A percentile compares a stretch with the other conserved stretches of the same genome.
Conservation (phyloP, 1,284 basidiomycete genomes). For the Fomitopsis schrenkii region DNA sequence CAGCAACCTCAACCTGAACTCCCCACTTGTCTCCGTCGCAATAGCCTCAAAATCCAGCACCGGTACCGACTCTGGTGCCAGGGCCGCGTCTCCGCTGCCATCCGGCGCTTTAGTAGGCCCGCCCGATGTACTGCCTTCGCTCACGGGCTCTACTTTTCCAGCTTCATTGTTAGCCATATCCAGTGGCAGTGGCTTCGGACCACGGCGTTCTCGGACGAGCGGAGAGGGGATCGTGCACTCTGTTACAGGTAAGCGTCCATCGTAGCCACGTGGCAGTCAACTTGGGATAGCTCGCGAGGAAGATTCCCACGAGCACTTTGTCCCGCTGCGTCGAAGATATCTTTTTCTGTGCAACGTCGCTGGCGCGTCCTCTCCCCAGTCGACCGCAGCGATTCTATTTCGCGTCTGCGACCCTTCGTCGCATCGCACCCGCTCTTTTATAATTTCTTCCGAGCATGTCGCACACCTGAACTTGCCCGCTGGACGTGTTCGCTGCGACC, state of each 20-base stretch:
- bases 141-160: background rate
- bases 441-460: constrained; percentile 9
- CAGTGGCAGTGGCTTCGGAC: background rate
- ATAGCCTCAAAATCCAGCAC: background rate
- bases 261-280: constrained; percentile 5
- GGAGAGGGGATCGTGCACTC: background rate
- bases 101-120: background rate
- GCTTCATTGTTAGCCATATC: background rate
- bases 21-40: background rate
- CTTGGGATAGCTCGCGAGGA: constrained; percentile 13
- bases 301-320: constrained; percentile 16
- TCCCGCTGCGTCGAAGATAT: background rate
- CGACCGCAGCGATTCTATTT: background rate
- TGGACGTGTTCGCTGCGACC: background rate
- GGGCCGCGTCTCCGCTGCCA: background rate
- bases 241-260: constrained; percentile 8
- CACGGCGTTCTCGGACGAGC: background rate
- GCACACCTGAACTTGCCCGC: constrained; percentile 1
- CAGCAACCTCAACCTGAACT: background rate
- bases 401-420: background rate
- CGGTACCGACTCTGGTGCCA: background rate
- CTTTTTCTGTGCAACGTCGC: constrained; percentile 13
- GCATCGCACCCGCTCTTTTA: constrained; percentile 1
- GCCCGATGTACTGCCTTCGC: background rate
- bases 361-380: constrained; percentile 11